A percentile compares a stretch with the other conserved stretches of the same genome.
These are phyloP conservation scores for Diaporthe nobilis DNA, from an alignment of 2,329 filamentous ascomycete species.

Conservation along the genomic window DNA sequence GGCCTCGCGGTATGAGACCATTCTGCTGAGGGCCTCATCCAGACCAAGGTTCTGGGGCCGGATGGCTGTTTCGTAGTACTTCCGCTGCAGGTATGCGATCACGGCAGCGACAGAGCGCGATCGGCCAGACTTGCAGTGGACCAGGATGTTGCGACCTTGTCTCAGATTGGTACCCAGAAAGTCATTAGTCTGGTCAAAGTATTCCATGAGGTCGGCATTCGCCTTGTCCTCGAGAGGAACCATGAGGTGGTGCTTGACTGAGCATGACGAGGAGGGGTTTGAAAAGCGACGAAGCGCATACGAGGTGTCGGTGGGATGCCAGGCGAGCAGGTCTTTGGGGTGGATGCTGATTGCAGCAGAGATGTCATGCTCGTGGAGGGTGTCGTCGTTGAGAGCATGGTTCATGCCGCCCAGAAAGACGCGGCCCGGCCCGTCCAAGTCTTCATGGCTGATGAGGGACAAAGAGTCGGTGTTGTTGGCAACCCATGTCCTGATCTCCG, in stretches of 20 bases:
- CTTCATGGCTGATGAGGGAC: slow-evolving; percentile 18
- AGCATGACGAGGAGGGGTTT: slow-evolving; percentile 4
- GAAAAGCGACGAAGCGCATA: slow-evolving; percentile 32
- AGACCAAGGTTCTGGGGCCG: slow-evolving; percentile 1
- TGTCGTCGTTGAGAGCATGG: slow-evolving; percentile 33
- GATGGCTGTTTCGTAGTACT: slow-evolving; percentile 9
- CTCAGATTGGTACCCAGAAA: slow-evolving; percentile 8
- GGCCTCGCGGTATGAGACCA: slow-evolving; percentile 25
- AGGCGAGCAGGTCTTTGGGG: slow-evolving; percentile 28
- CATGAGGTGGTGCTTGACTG: slow-evolving; percentile 27
- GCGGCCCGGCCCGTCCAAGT: slow-evolving; percentile 27
- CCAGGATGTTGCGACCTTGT: slow-evolving; percentile 21
- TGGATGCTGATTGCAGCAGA: slow-evolving; percentile 34
- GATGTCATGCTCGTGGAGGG: slow-evolving; percentile 22
- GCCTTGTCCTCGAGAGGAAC: slow-evolving; percentile 12
- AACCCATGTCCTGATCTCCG: slow-evolving; percentile 30
- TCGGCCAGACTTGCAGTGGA: slow-evolving; percentile 33
- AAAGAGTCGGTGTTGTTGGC: slow-evolving; percentile 32
- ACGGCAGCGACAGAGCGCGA: slow-evolving; percentile 32
- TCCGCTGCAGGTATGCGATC: slow-evolving; percentile 33
- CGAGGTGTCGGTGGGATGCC: slow-evolving; percentile 33
- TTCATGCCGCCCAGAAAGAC: slow-evolving; percentile 35
- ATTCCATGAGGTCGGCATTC: slow-evolving; percentile 29
- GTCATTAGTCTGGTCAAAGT: slow-evolving; percentile 6
- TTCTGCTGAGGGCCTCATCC: slow-evolving; percentile 4